A percentile compares a stretch with the other conserved stretches of the same genome.
Conservation (phyloP, 495 filamentous ascomycete genomes). For the Daldinia childiae region DNA sequence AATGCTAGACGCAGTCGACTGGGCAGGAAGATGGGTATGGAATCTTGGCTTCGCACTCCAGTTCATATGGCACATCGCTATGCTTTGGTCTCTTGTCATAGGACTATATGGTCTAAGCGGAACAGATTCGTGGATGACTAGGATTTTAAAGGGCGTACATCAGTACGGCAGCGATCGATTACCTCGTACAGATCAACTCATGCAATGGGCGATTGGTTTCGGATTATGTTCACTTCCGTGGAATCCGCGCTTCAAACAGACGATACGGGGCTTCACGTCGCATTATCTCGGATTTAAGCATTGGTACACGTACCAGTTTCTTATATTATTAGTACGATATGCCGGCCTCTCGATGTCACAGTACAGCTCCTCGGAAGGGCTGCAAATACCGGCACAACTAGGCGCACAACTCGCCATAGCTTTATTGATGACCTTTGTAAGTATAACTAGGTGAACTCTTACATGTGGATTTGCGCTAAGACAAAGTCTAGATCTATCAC, state of each 20-base stretch:
- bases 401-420: slow-evolving; percentile 67
- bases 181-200: slow-evolving; percentile 50
- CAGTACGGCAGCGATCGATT: slow-evolving; percentile 37
- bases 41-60: slow-evolving; percentile 64
- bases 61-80: slow-evolving; percentile 59
- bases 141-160: slow-evolving; percentile 47
- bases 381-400: slow-evolving; percentile 50
- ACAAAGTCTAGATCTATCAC: slow-evolving; percentile 52
- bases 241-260: slow-evolving; percentile 75
- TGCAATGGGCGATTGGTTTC: slow-evolving; percentile 59
- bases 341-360: slow-evolving; percentile 61
- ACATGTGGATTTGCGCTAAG: slow-evolving; percentile 34
- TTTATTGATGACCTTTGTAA: slow-evolving; percentile 64
- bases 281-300: slow-evolving; percentile 71
- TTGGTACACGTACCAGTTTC: slow-evolving; percentile 74
- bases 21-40: slow-evolving; percentile 59
- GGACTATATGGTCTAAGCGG: slow-evolving; percentile 18
- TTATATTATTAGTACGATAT: slow-evolving; percentile 67
- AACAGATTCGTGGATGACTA: slow-evolving; percentile 36
- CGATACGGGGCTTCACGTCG: slow-evolving; percentile 68
- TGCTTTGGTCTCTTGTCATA: slow-evolving; percentile 40
- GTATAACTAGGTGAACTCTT: slow-evolving; percentile 35
- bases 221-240: slow-evolving; percentile 74
- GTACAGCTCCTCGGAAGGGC: slow-evolving; percentile 54
- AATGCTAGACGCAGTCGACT: slow-evolving; percentile 63